phyloP scores from a whole-genome alignment of 331 rosid species.

The Phaseolus coccineus region DNA sequence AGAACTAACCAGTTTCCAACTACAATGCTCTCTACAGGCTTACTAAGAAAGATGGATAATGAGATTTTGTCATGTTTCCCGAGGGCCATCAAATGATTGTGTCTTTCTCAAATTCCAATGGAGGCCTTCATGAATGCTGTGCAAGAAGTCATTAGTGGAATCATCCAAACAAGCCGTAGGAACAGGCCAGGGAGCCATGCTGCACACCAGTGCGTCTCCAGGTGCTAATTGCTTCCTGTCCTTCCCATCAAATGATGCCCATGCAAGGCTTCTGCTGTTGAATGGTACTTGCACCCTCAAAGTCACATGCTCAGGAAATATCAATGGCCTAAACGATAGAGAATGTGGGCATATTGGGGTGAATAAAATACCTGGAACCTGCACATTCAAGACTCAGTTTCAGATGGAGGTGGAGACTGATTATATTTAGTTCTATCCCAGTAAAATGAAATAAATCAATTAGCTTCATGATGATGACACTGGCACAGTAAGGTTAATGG shows the following conservation, averaged over 20 bases:
- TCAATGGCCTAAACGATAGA: conserved; percentile 85
- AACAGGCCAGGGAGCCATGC: conserved; percentile 99
- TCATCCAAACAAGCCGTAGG: conserved; percentile 89
- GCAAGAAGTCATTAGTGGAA: conserved; percentile 87
- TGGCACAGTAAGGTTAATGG: not conserved
- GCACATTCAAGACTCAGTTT: conserved; percentile 44
- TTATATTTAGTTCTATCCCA: not conserved
- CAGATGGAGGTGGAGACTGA: conserved; percentile 8
- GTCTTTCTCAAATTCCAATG: conserved; percentile 95
- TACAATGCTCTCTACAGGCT: conserved; percentile 16
- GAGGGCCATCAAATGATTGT: conserved; percentile 83
- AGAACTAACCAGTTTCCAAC: conserved; percentile 30
- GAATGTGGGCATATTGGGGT: conserved; percentile 97
- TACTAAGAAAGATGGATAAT: not conserved
- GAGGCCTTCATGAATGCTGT: conserved; percentile 90
- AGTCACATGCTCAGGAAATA: conserved; percentile 87
- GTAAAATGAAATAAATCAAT: not conserved
- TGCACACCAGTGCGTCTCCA: conserved; percentile 94
- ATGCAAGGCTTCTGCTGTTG: conserved; percentile 89
- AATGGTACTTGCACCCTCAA: conserved; percentile 85
- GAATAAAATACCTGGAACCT: conserved; percentile 97
- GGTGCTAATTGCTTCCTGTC: conserved; percentile 81
- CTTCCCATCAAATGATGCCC: conserved; percentile 97
- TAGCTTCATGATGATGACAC: not conserved
- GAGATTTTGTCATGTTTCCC: conserved; percentile 50